Evolutionary conservation across 2,329 filamentous ascomycete genomes (phyloP).

Genomic region (Alternaria triticina): DNA sequence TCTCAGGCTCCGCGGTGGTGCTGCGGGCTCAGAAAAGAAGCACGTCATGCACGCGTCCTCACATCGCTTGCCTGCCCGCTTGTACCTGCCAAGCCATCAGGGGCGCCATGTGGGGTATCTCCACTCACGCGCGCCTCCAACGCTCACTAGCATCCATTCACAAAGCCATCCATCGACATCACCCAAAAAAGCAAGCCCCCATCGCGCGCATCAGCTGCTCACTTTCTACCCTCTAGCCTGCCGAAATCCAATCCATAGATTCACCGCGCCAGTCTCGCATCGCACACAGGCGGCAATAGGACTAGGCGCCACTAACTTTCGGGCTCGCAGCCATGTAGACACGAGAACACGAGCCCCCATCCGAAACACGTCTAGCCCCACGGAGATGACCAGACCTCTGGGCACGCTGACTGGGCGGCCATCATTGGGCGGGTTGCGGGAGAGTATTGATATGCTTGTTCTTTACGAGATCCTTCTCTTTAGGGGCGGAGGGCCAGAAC

Average conservation of each 20-base stretch:
- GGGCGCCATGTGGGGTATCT: neutral
- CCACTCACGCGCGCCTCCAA: neutral
- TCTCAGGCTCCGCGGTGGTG: neutral
- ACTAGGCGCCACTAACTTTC: neutral
- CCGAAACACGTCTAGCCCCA: slow-evolving; percentile 4
- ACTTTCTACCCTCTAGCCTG: neutral
- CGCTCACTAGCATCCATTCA: neutral
- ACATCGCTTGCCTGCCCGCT: neutral
- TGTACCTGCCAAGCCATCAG: slow-evolving; percentile 5
- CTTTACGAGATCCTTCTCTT: neutral
- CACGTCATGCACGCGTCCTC: neutral
- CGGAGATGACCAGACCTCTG: neutral
- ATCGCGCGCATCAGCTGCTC: neutral
- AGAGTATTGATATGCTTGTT: slow-evolving; percentile 2
- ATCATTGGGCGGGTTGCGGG: neutral
- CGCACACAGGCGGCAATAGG: no score
- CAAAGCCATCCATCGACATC: neutral
- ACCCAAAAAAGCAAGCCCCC: neutral
- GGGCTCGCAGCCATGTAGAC: neutral
- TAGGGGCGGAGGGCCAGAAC: slow-evolving; percentile 1
- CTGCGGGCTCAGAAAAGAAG: neutral
- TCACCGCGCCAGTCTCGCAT: neutral
- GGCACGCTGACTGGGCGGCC: neutral
- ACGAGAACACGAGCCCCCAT: slow-evolving; percentile 4
- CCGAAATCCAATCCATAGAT: neutral